A percentile compares a stretch with the other conserved stretches of the same genome.
Conservation (phyloP, 176 grass and related monocot species). For the maize (Zea mays) region Zm-B73-REFERENCE-NAM-5.0 NC_050105.1:124889501-124890000, state of each 20-base stretch:
- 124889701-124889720: constrained; percentile 30
- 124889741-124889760: constrained; percentile 18
- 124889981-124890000: constrained; percentile 41
- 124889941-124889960: neutral
- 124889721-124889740: neutral
- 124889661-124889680: too few species aligned
- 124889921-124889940: neutral
- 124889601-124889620: too few species aligned
- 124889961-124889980: too few species aligned
- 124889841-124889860: neutral
- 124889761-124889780: constrained; percentile 40
- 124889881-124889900: constrained; percentile 39
- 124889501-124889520: too few species aligned
- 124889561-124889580: too few species aligned
- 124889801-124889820: constrained; percentile 23
- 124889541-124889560: too few species aligned
- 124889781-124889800: neutral
- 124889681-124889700: neutral
- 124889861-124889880: constrained; percentile 6
- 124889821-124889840: neutral
- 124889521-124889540: too few species aligned
- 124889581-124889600: too few species aligned
- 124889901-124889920: constrained; percentile 1
- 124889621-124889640: too few species aligned
- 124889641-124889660: too few species aligned